Evolutionary conservation across 768 basidiomycete genomes (phyloP).

Genomic region (Leccinum boreale): DNA sequence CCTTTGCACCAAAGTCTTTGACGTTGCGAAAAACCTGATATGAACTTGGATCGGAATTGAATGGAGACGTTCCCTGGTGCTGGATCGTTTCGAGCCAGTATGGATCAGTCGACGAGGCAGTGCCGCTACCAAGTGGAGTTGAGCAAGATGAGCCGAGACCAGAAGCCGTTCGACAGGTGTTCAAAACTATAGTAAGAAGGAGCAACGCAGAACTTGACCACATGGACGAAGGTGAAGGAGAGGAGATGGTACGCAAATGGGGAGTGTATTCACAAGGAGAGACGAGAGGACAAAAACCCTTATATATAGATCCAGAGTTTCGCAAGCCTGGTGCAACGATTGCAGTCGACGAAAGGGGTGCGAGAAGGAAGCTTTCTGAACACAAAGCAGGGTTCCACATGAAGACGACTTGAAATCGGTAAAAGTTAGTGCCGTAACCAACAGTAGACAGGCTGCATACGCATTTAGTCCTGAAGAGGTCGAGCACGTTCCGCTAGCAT

Average conservation of each 20-base stretch:
- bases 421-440: neutral
- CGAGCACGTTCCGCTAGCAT: neutral
- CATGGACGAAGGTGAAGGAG: conserved; percentile 5
- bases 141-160: conserved; percentile 47
- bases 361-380: neutral
- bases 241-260: neutral
- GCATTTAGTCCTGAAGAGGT: neutral
- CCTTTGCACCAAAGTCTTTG: conserved; percentile 52
- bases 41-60: conserved; percentile 45
- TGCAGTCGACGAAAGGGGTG: neutral
- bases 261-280: neutral
- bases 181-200: conserved; percentile 11
- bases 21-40: conserved; percentile 80
- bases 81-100: conserved; percentile 72
- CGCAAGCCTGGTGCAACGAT: neutral
- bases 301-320: conserved; percentile 13
- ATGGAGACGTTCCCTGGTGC: conserved; percentile 70
- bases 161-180: neutral
- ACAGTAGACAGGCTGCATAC: conserved; percentile 1
- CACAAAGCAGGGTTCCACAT: neutral
- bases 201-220: neutral
- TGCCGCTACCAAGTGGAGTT: conserved; percentile 45
- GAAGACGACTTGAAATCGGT: neutral
- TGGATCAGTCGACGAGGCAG: conserved; percentile 39
- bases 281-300: neutral